Conservation (phyloP, 2,329 filamentous ascomycete species). For the Cercospora sp. region DNA sequence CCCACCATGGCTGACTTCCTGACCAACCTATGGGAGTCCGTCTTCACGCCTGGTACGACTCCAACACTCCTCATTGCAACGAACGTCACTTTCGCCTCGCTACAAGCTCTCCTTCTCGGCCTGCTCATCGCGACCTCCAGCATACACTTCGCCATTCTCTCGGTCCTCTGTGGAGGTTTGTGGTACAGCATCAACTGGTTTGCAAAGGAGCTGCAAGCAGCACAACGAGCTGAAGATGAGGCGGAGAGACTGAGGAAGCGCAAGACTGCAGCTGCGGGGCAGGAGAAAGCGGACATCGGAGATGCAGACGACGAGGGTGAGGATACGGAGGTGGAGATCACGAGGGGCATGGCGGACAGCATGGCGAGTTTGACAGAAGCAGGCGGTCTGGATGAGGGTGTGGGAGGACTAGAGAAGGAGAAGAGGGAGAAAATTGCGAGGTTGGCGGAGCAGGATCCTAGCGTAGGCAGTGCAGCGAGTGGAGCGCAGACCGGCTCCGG, state of each 20-base stretch:
- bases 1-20: constrained; percentile 54
- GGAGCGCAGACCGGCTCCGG: constrained; percentile 11
- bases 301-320: constrained; percentile 42
- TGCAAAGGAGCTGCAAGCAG: constrained; percentile 61
- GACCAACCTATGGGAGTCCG: constrained; percentile 80
- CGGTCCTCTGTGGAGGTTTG: constrained; percentile 72
- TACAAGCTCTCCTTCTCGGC: constrained; percentile 74
- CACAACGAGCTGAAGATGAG: constrained; percentile 51
- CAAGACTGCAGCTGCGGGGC: constrained; percentile 35
- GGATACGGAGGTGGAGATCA: constrained; percentile 21
- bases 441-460: constrained; percentile 15
- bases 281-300: constrained; percentile 41
- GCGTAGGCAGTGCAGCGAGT: constrained; percentile 17
- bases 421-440: constrained; percentile 24
- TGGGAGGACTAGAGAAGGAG: constrained; percentile 11
- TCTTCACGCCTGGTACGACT: constrained; percentile 91
- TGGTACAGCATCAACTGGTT: constrained; percentile 99
- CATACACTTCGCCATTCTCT: constrained; percentile 84
- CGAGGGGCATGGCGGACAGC: constrained; percentile 13
- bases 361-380: constrained; percentile 19
- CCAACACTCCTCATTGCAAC: constrained; percentile 85
- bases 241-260: constrained; percentile 47
- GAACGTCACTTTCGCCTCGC: constrained; percentile 81
- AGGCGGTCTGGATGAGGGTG: constrained; percentile 8
- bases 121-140: constrained; percentile 81